Conservation (phyloP, 148 eudicot species). For the Arctostaphylos glauca region DNA sequence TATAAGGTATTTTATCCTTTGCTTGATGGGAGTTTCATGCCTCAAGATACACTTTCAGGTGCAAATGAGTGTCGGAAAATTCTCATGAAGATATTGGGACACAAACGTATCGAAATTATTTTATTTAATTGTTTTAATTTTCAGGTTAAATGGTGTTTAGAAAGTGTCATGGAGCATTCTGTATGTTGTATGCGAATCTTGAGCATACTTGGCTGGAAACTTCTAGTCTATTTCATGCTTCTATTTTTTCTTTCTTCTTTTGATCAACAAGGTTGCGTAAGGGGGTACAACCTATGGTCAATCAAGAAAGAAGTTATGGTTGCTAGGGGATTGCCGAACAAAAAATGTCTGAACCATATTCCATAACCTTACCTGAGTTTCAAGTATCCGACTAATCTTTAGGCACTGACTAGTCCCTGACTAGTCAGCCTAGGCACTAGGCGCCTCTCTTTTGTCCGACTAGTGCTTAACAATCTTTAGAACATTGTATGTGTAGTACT, state of each 20-base stretch:
- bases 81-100: neutral
- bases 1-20: constrained; percentile 49
- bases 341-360: neutral
- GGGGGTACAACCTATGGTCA: neutral
- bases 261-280: neutral
- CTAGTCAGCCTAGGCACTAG: too few species aligned
- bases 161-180: neutral
- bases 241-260: neutral
- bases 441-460: too few species aligned
- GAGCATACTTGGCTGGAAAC: neutral
- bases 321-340: neutral
- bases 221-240: neutral
- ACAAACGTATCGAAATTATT: neutral
- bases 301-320: neutral
- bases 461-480: too few species aligned
- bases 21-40: neutral
- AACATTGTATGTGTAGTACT: neutral
- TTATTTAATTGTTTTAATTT: neutral
- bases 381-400: too few species aligned
- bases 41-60: neutral
- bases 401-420: too few species aligned
- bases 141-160: neutral
- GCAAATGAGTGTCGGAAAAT: neutral
- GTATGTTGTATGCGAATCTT: neutral
- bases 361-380: too few species aligned